Evolutionary conservation across 192 early-diverging fungal genomes (phyloP).

Genomic region (Backusella westeae): DNA sequence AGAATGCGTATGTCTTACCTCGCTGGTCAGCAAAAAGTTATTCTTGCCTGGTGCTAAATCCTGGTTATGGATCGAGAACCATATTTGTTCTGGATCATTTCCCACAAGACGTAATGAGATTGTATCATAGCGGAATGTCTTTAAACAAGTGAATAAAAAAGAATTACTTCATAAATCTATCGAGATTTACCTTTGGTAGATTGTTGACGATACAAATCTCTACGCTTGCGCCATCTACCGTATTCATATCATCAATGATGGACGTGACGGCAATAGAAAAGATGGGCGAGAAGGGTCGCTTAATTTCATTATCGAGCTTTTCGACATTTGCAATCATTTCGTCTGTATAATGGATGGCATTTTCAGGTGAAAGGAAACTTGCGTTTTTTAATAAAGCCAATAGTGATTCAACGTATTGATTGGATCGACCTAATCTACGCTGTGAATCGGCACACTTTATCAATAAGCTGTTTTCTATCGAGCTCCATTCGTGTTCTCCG

Average conservation of each 20-base stretch:
- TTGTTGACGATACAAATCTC: constrained; percentile 53
- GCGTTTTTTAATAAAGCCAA: constrained; percentile 51
- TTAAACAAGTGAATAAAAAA: not conserved
- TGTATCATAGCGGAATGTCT: constrained; percentile 46
- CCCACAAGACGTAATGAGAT: constrained; percentile 48
- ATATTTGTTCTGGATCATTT: constrained; percentile 50
- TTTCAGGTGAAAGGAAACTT: constrained; percentile 41
- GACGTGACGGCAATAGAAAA: constrained; percentile 49
- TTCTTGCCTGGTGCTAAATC: constrained; percentile 51
- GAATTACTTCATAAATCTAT: no score
- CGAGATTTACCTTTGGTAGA: constrained; percentile 52
- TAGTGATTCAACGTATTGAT: constrained; percentile 47
- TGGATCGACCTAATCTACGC: constrained; percentile 48
- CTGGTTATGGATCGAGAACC: constrained; percentile 45
- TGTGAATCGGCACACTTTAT: constrained; percentile 66
- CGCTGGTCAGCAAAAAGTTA: constrained; percentile 45
- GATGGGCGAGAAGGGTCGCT: constrained; percentile 49
- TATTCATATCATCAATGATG: constrained; percentile 57
- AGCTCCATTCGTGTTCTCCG: constrained; percentile 59
- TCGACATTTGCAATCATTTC: constrained; percentile 42
- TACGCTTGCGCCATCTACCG: constrained; percentile 54
- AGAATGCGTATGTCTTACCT: constrained; percentile 34
- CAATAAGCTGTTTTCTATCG: constrained; percentile 63
- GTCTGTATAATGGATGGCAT: constrained; percentile 43
- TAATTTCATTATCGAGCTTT: constrained; percentile 44